Percentiles rank a stretch among this genome's conserved stretches.
These are phyloP conservation scores for Suillus bovinus DNA, from an alignment of 768 basidiomycete species.

Conservation along the genomic window DNA sequence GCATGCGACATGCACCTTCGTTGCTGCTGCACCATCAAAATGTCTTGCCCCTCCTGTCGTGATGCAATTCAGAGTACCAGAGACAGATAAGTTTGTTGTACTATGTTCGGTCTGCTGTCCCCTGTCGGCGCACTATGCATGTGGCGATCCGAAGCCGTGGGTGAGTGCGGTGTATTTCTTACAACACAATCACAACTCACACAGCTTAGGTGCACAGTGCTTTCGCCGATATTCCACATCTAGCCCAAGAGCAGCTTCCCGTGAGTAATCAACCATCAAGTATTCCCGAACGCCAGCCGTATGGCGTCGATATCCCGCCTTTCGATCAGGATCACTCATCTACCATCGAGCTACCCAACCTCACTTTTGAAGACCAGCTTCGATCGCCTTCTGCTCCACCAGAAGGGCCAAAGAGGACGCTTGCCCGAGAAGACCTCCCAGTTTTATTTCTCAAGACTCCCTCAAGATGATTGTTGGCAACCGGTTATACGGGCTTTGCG, in stretches of 20 bases:
- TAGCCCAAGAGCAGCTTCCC: background rate
- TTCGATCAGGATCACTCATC: background rate
- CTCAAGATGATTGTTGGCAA: background rate
- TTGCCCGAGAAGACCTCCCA: background rate
- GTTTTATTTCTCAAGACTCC: background rate
- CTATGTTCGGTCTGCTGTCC: background rate
- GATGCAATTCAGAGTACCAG: constrained; percentile 24
- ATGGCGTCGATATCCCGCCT: background rate
- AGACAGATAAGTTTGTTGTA: constrained; percentile 13
- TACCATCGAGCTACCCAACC: background rate
- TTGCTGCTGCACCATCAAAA: constrained; percentile 29
- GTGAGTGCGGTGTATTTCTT: background rate
- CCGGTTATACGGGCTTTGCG: background rate
- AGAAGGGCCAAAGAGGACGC: background rate
- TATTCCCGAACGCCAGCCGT: background rate
- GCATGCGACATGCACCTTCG: constrained; percentile 22
- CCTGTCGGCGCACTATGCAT: background rate
- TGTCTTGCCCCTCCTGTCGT: constrained; percentile 21
- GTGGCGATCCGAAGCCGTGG: background rate
- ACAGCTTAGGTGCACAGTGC: background rate
- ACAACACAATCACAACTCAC: background rate
- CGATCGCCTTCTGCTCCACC: background rate
- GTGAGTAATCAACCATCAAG: background rate
- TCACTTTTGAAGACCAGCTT: background rate
- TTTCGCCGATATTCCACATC: background rate